Evolutionary conservation across 2,329 filamentous ascomycete genomes (phyloP).

Genomic region (Arthroderma sp.): DNA sequence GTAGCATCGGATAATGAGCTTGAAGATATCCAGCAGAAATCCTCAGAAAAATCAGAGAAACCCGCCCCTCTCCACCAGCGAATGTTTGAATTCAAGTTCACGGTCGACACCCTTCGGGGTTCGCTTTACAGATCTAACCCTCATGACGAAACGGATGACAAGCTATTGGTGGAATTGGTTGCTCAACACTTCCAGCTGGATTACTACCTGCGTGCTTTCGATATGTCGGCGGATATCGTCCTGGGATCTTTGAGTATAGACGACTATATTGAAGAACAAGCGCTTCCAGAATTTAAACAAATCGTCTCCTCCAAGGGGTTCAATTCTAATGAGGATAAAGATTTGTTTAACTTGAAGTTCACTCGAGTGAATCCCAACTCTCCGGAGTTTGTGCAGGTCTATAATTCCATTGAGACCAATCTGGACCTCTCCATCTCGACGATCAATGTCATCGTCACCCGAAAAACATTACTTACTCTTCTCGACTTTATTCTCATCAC

Average conservation of each 20-base stretch:
- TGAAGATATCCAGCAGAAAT: constrained; percentile 26
- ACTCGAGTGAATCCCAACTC: constrained; percentile 79
- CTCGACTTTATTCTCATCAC: constrained; percentile 90
- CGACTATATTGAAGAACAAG: constrained; percentile 82
- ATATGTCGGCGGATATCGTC: constrained; percentile 86
- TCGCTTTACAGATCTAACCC: constrained; percentile 81
- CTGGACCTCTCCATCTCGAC: constrained; percentile 84
- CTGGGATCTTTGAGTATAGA: constrained; percentile 79
- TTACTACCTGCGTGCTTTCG: constrained; percentile 76
- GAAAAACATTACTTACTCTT: constrained; percentile 80
- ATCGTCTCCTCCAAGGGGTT: constrained; percentile 86
- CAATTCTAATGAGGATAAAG: constrained; percentile 54
- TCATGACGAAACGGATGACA: constrained; percentile 60
- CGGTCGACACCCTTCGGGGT: constrained; percentile 83
- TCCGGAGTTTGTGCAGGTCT: constrained; percentile 82
- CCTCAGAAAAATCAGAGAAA: constrained; percentile 28
- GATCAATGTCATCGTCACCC: constrained; percentile 88
- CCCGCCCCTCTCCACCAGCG: constrained; percentile 68
- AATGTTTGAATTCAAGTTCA: constrained; percentile 93
- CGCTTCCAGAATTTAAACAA: constrained; percentile 77
- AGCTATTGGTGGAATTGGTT: constrained; percentile 77
- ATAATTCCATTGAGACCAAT: constrained; percentile 88
- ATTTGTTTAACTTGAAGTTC: constrained; percentile 81
- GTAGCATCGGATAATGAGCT: constrained; percentile 53
- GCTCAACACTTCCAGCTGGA: constrained; percentile 79